Conservation (phyloP, 306 rosid species). For the Arachis hypogaea region DNA sequence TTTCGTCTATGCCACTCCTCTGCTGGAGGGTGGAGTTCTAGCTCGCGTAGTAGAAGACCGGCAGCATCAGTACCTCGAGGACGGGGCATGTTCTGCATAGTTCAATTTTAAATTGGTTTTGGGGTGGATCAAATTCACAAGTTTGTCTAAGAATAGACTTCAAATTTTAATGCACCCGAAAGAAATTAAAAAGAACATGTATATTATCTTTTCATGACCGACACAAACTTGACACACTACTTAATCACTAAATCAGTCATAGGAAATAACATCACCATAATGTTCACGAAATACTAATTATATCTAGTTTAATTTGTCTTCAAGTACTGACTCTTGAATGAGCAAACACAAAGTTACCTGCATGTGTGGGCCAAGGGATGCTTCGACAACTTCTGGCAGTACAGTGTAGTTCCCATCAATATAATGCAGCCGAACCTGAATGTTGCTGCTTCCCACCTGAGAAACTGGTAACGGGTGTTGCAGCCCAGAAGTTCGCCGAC, state of each 20-base stretch:
- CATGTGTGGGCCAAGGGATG: conserved; percentile 93
- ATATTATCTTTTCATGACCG: conserved; percentile 1
- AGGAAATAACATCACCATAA: background rate
- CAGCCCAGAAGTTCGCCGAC: conserved; percentile 74
- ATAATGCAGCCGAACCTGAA: conserved; percentile 92
- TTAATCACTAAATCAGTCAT: conserved; percentile 22
- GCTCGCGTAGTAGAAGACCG: conserved; percentile 88
- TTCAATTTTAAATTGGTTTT: conserved; percentile 32
- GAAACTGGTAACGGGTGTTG: conserved; percentile 89
- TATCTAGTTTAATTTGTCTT: conserved; percentile 25
- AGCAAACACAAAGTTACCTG: conserved; percentile 58
- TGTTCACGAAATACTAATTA: conserved; percentile 17
- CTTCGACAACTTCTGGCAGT: conserved; percentile 94
- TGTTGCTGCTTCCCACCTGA: conserved; percentile 84
- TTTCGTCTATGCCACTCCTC: conserved; percentile 96
- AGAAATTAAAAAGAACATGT: conserved; percentile 24
- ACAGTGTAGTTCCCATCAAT: conserved; percentile 94
- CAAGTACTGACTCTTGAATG: conserved; percentile 15
- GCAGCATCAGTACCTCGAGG: conserved; percentile 98
- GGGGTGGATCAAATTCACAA: conserved; percentile 3
- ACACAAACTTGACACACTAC: conserved; percentile 8
- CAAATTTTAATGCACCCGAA: conserved; percentile 32
- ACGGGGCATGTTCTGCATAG: conserved; percentile 84
- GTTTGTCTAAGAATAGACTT: conserved; percentile 7
- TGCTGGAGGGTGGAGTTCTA: conserved; percentile 95